phyloP scores from a whole-genome alignment of 306 rosid species.

The Cyamopsis tetragonoloba region DNA sequence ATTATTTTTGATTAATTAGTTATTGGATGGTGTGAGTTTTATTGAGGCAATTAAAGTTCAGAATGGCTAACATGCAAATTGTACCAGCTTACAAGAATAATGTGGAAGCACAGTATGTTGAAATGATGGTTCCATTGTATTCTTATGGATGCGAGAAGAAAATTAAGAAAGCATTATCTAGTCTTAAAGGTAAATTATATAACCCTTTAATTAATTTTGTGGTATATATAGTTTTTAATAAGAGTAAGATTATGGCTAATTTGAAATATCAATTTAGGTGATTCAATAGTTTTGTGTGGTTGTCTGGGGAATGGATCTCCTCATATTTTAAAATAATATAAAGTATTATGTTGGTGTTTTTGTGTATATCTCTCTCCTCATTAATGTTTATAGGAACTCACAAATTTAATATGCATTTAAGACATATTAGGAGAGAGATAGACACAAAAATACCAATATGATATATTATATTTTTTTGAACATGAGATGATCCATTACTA shows the following conservation, averaged over 20 bases:
- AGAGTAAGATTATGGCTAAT: not conserved
- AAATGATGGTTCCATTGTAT: conserved; percentile 89
- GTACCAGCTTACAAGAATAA: conserved; percentile 49
- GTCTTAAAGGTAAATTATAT: conserved; percentile 75
- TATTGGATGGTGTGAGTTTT: conserved; percentile 16
- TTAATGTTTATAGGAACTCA: too few relatives aligned
- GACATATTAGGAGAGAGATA: too few relatives aligned
- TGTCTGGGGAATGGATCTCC: too few relatives aligned
- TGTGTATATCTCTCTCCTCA: too few relatives aligned
- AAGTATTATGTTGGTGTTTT: too few relatives aligned
- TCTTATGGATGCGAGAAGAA: conserved; percentile 86
- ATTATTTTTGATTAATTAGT: not conserved
- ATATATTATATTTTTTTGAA: too few relatives aligned
- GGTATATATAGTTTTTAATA: not conserved
- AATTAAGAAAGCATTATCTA: conserved; percentile 62
- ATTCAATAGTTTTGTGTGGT: too few relatives aligned
- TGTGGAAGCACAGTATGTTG: conserved; percentile 84
- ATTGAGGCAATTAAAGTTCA: not conserved
- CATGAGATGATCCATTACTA: too few relatives aligned
- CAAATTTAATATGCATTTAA: too few relatives aligned
- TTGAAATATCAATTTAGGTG: too few relatives aligned
- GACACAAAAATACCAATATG: too few relatives aligned
- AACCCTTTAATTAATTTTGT: not conserved
- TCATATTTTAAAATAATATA: too few relatives aligned
- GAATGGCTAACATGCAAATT: conserved; percentile 70